Evolutionary conservation across 495 filamentous ascomycete species (phyloP), one percentile per base, ranked within the genome.

Genomic region (Penicillium longicatenatum): DNA sequence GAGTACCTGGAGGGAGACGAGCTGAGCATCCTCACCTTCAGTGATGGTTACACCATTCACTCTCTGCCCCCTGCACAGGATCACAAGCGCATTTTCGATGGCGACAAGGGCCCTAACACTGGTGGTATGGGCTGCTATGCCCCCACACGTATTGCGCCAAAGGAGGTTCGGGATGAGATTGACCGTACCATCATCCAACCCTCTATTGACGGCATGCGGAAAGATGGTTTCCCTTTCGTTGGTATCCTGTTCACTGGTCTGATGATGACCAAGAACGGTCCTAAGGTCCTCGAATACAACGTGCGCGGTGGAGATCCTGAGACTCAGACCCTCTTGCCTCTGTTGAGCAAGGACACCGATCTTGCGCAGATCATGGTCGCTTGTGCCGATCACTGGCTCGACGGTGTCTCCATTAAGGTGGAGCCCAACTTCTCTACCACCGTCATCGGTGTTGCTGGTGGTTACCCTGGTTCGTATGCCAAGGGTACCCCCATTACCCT

Each of bases 91-190:
- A 89, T 96, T 50, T 89, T 87, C 52, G 95, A 98, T 66, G 91
- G 90, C 50, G 94, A 98, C 65, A 82, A 84, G 35, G 94, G 94
- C 3, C 89, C 92, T 19, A 98, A 97, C 76, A 98, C 94, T 7
- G 95, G 94, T 47, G 95, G 94, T 14, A 98, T 98, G 94, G 94
- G 94, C 54, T 95, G 91, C 74, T 98, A 98, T 75, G 92, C 92
- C 35, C 92, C 92, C 17, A 95, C 92, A 0, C 86, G 84, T 55
- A 89, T 97, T 64, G 91, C 89, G 8, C 87, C 90, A 0, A 82
- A 86, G 52, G 81, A 84, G 30, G 77, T 93, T 16, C 75, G 96
- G 21, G 87, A 86, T 22, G 82, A 90, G 63, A 84, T 98, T 55
- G 86, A 97, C 65, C 80, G 82, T 47, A 90, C 86, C 30, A 89